These are phyloP conservation scores for Boletus reticulatus DNA, from an alignment of 768 basidiomycete species.

Conservation along the genomic window DNA sequence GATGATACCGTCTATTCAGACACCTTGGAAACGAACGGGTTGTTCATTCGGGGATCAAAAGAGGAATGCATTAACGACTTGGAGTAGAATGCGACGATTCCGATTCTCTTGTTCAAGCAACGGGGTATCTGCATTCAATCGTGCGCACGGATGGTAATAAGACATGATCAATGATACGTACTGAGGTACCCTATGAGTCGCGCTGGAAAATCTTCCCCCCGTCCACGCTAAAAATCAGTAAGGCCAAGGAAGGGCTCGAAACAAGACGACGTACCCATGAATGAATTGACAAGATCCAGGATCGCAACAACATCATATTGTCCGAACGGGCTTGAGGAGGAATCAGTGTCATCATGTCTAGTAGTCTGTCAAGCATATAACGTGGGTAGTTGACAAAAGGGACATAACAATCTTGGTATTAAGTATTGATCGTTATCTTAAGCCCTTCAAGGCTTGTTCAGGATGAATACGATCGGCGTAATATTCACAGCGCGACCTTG, in stretches of 20 bases:
- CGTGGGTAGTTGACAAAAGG: background rate
- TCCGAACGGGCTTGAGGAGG: constrained; percentile 14
- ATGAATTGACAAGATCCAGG: constrained; percentile 12
- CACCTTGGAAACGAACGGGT: constrained; percentile 10
- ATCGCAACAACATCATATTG: constrained; percentile 13
- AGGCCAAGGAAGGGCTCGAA: background rate
- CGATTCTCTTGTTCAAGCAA: no score
- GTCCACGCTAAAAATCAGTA: constrained; percentile 1
- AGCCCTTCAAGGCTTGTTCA: constrained; percentile 1
- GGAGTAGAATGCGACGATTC: no score
- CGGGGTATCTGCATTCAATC: no score
- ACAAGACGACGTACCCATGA: constrained; percentile 2
- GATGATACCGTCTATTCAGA: constrained; percentile 11
- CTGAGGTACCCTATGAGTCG: constrained; percentile 13
- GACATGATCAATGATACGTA: background rate
- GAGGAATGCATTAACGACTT: no score
- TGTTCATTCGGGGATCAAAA: constrained; percentile 2
- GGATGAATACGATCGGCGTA: constrained; percentile 6
- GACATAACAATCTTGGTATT: constrained; percentile 10
- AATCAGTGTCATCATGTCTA: constrained; percentile 18
- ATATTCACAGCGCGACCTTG: constrained; percentile 18
- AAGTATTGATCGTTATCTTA: constrained; percentile 17
- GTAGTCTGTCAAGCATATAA: background rate
- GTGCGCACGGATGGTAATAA: background rate
- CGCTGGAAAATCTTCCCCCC: constrained; percentile 1